phyloP scores from a whole-genome alignment of 257 asterid genomes.

The Ajuga chamaepitys region DNA sequence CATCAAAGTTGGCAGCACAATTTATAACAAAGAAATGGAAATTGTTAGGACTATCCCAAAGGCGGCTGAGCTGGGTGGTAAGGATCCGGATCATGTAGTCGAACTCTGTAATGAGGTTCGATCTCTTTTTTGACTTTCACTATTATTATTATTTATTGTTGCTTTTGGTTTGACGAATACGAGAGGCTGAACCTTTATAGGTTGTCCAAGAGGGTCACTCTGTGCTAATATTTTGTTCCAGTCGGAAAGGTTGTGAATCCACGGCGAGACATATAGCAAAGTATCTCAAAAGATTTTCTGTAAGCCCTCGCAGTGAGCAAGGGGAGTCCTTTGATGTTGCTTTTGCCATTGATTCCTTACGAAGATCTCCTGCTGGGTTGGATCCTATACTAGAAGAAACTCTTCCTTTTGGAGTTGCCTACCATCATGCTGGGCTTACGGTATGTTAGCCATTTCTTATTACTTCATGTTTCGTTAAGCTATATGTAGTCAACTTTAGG shows the following conservation, averaged over 20 bases:
- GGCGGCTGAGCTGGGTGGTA: constrained; percentile 74
- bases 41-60: constrained; percentile 67
- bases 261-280: constrained; percentile 90
- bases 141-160: constrained; percentile 10
- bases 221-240: constrained; percentile 90
- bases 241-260: constrained; percentile 97
- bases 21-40: constrained; percentile 77
- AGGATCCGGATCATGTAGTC: constrained; percentile 93
- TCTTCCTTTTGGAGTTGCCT: constrained; percentile 94
- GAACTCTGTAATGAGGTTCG: constrained; percentile 94
- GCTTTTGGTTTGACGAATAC: constrained; percentile 11
- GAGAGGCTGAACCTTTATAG: constrained; percentile 31
- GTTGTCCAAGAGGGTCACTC: constrained; percentile 99
- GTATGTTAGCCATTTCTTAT: constrained; percentile 31
- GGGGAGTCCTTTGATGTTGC: constrained; percentile 49
- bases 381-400: constrained; percentile 89
- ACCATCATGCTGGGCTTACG: constrained; percentile 98
- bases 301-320: constrained; percentile 38
- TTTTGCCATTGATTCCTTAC: constrained; percentile 73
- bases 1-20: constrained; percentile 71
- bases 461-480: constrained; percentile 17
- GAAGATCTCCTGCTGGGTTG: constrained; percentile 91
- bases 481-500: neutral
- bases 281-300: constrained; percentile 54
- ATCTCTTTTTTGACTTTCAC: constrained; percentile 18